Evolutionary conservation across 2,329 filamentous ascomycete species (phyloP).

Genomic region (Endocalyx cinctus): DNA sequence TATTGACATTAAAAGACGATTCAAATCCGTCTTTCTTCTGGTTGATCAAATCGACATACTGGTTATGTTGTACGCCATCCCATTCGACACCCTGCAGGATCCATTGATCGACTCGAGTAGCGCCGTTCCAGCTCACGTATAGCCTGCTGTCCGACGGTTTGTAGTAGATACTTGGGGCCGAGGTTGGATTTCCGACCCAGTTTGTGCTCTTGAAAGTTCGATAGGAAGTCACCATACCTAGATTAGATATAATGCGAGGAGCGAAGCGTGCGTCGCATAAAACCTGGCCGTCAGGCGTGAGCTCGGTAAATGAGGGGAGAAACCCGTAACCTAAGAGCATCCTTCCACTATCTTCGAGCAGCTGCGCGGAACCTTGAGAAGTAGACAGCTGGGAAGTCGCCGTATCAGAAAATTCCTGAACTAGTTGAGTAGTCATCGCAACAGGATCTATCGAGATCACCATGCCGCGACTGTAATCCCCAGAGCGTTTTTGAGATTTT

Average conservation of each 20-base stretch:
- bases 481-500: constrained; percentile 9
- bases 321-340: constrained; percentile 13
- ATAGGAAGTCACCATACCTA: constrained; percentile 13
- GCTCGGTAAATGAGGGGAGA: constrained; percentile 12
- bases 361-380: too few species aligned
- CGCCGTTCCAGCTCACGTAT: constrained; percentile 17
- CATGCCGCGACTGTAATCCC: constrained; percentile 35
- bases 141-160: constrained; percentile 5
- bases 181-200: constrained; percentile 10
- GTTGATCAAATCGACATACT: constrained; percentile 5
- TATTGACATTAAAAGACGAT: constrained; percentile 4
- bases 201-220: constrained; percentile 11
- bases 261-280: constrained; percentile 14
- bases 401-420: too few species aligned
- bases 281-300: constrained; percentile 7
- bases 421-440: constrained; percentile 36
- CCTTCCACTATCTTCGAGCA: constrained; percentile 1
- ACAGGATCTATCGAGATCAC: constrained; percentile 36
- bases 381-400: too few species aligned
- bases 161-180: constrained; percentile 4
- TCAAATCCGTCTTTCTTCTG: constrained; percentile 11
- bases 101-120: constrained; percentile 12
- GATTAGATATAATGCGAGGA: constrained; percentile 8
- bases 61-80: constrained; percentile 2
- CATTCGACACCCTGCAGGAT: constrained; percentile 10